A percentile compares a stretch with the other conserved stretches of the same genome.
phyloP scores from a whole-genome alignment of 1,139 yeast species.

The Debaryomyces subglobosus region DNA sequence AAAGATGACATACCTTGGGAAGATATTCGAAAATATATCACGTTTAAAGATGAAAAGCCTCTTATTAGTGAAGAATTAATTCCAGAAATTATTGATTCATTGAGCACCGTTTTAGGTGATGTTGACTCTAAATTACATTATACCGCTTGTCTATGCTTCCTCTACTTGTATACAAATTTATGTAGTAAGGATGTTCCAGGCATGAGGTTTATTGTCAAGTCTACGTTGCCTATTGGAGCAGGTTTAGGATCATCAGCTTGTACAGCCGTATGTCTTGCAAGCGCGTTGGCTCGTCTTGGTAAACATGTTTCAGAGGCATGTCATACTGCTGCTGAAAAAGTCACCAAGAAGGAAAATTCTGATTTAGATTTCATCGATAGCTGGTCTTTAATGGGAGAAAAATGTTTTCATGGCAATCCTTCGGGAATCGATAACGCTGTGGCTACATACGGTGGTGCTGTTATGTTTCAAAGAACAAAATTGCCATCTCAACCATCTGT shows the following conservation, averaged over 20 bases:
- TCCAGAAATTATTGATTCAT: constrained; percentile 57
- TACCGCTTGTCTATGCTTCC: constrained; percentile 83
- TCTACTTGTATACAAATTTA: constrained; percentile 70
- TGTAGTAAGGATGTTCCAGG: constrained; percentile 54
- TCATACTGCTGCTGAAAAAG: constrained; percentile 30
- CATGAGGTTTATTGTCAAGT: constrained; percentile 64
- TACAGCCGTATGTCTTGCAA: constrained; percentile 79
- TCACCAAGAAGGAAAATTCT: constrained; percentile 35
- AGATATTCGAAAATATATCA: constrained; percentile 28
- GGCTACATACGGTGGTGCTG: constrained; percentile 96
- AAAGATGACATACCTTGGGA: constrained; percentile 64
- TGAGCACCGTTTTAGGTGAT: constrained; percentile 46
- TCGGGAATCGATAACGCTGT: constrained; percentile 97
- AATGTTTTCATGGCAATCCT: constrained; percentile 95
- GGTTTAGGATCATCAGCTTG: constrained; percentile 97
- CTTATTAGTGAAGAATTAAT: constrained; percentile 57
- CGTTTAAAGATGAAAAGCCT: constrained; percentile 35
- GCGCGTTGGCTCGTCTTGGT: constrained; percentile 71
- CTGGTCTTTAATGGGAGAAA: constrained; percentile 94
- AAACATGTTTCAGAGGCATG: constrained; percentile 48
- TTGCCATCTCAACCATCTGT: constrained; percentile 57
- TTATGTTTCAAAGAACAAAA: constrained; percentile 72
- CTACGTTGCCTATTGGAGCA: constrained; percentile 94
- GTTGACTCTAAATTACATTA: constrained; percentile 63
- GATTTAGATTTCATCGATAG: constrained; percentile 68